phyloP scores from a whole-genome alignment of 179 eudicot genomes.

The Nepenthes alata region DNA sequence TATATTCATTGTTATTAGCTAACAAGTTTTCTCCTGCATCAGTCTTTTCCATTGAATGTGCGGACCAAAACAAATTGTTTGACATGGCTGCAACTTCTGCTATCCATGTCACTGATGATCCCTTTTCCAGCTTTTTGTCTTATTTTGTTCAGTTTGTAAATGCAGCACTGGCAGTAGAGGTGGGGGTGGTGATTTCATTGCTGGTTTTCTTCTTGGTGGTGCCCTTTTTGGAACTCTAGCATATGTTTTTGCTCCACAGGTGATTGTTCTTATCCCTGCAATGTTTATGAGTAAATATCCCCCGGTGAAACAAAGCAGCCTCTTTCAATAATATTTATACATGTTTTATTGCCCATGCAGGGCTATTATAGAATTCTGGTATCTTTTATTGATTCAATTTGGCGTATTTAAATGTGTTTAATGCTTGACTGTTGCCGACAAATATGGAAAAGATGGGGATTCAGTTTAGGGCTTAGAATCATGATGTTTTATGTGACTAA shows the following conservation, averaged over 20 bases:
- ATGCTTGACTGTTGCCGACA: too few relatives aligned
- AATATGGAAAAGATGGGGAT: too few relatives aligned
- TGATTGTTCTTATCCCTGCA: constrained; percentile 9
- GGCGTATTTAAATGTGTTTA: too few relatives aligned
- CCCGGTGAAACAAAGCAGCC: background rate
- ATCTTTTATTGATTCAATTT: too few relatives aligned
- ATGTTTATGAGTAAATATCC: background rate
- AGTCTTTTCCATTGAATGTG: too few relatives aligned
- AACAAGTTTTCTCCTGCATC: background rate
- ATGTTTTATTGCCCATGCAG: too few relatives aligned
- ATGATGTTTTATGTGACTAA: too few relatives aligned
- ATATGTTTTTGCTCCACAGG: constrained; percentile 87
- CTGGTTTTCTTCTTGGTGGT: constrained; percentile 76
- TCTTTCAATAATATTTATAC: too few relatives aligned
- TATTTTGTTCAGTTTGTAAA: background rate
- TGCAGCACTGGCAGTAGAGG: constrained; percentile 39
- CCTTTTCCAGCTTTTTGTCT: background rate
- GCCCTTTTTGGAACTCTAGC: constrained; percentile 71
- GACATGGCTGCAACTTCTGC: background rate
- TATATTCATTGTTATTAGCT: background rate
- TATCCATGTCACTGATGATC: background rate
- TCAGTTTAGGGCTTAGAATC: too few relatives aligned
- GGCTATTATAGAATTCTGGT: too few relatives aligned
- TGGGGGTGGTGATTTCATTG: constrained; percentile 58
- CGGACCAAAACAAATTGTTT: background rate